These are phyloP conservation scores for Teratosphaeria nubilosa DNA, from an alignment of 2,329 filamentous ascomycete genomes.

Conservation along the genomic window DNA sequence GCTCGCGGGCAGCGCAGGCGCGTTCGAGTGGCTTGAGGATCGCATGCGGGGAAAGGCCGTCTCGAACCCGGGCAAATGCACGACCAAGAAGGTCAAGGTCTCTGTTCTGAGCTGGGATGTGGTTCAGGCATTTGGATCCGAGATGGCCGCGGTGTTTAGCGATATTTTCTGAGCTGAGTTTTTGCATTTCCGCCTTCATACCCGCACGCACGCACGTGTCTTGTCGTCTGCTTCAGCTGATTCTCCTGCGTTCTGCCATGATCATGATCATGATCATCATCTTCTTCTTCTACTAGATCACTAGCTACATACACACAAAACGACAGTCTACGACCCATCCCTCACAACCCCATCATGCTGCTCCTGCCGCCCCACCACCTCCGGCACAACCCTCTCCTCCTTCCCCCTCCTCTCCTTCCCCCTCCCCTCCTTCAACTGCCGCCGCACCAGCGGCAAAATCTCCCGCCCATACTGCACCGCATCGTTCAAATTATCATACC, in stretches of 20 bases:
- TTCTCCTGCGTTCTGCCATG: background rate
- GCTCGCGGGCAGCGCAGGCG: background rate
- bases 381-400: background rate
- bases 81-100: background rate
- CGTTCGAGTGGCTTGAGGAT: background rate
- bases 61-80: background rate
- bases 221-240: background rate
- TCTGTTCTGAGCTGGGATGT: background rate
- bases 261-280: too few relatives aligned
- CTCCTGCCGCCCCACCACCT: background rate
- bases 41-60: background rate
- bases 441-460: conserved; percentile 43
- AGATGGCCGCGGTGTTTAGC: background rate
- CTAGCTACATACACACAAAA: background rate
- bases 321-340: background rate
- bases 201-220: background rate
- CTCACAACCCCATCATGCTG: background rate
- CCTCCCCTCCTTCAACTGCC: conserved; percentile 19
- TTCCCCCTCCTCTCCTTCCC: conserved; percentile 11
- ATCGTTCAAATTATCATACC: conserved; percentile 52
- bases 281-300: background rate
- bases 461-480: conserved; percentile 50
- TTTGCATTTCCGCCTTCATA: background rate
- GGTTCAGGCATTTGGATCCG: background rate
- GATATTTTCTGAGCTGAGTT: background rate